Conservation (phyloP, 352 stramenopile genomes). For the Phytophthora sp. region DNA sequence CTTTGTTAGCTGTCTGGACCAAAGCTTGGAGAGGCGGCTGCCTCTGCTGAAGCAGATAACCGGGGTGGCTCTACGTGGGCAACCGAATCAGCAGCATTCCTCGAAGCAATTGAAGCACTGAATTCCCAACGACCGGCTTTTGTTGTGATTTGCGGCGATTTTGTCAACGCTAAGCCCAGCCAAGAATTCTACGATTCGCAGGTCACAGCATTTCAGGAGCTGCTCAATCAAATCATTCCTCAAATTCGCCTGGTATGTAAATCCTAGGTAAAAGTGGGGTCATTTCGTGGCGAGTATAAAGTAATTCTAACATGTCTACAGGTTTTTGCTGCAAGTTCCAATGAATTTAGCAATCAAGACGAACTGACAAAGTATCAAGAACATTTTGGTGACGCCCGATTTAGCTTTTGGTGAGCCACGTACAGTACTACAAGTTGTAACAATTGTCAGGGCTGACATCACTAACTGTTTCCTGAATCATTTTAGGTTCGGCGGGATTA, state of each 20-base stretch:
- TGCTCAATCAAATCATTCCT: conserved; percentile 66
- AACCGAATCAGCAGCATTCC: conserved; percentile 48
- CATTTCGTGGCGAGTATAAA: background rate
- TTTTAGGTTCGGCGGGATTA: conserved; percentile 75
- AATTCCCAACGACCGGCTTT: conserved; percentile 67
- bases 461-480: conserved; percentile 1
- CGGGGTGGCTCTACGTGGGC: conserved; percentile 58
- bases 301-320: conserved; percentile 23
- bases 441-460: background rate
- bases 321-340: conserved; percentile 59
- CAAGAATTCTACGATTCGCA: conserved; percentile 52
- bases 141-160: conserved; percentile 71
- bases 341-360: conserved; percentile 20
- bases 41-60: conserved; percentile 39
- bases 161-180: conserved; percentile 49
- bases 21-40: conserved; percentile 43
- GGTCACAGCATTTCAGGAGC: conserved; percentile 57
- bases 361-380: conserved; percentile 44
- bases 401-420: conserved; percentile 76
- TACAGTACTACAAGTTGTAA: background rate
- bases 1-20: conserved; percentile 58
- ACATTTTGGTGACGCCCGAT: conserved; percentile 70
- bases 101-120: conserved; percentile 47
- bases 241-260: conserved; percentile 63
- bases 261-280: background rate